phyloP scores from a whole-genome alignment of 2,329 filamentous ascomycete species.

The Eurotiales sp. region DNA sequence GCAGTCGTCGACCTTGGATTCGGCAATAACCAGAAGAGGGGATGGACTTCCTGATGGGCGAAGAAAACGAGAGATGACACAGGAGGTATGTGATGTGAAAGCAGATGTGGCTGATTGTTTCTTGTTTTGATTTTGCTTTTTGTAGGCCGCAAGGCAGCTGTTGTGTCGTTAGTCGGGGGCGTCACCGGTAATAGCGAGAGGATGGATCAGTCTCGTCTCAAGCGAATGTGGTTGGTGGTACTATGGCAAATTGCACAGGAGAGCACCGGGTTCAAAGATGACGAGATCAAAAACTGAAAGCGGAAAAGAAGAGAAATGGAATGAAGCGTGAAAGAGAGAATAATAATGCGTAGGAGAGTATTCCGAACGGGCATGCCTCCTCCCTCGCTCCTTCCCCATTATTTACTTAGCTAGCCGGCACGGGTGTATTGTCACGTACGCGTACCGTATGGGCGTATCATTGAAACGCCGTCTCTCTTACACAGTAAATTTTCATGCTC shows the following conservation, averaged over 20 bases:
- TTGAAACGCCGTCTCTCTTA: not conserved
- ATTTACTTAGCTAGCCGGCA: no score
- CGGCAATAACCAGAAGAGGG: not conserved
- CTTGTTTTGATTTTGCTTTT: no score
- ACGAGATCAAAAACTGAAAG: not conserved
- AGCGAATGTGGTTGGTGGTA: conserved; percentile 13
- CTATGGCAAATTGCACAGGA: not conserved
- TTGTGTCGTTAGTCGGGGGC: not conserved
- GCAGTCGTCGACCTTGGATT: conserved; percentile 2
- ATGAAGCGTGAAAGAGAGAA: conserved; percentile 5
- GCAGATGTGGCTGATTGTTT: no score
- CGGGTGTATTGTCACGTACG: not conserved
- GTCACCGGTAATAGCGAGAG: conserved; percentile 2
- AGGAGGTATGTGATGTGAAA: not conserved
- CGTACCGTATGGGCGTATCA: not conserved
- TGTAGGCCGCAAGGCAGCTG: not conserved
- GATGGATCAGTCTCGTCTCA: conserved; percentile 5
- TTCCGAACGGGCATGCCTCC: conserved; percentile 2
- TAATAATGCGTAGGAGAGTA: no score
- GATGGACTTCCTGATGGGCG: not conserved
- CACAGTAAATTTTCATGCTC: no score
- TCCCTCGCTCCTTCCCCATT: conserved; percentile 3
- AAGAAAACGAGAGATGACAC: not conserved
- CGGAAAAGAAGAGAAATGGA: conserved; percentile 3
- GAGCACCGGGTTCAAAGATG: conserved; percentile 3